Evolutionary conservation across 768 basidiomycete genomes (phyloP), one percentile per base, ranked within the genome.

Genomic region (Rhodotorula diobovata): DNA sequence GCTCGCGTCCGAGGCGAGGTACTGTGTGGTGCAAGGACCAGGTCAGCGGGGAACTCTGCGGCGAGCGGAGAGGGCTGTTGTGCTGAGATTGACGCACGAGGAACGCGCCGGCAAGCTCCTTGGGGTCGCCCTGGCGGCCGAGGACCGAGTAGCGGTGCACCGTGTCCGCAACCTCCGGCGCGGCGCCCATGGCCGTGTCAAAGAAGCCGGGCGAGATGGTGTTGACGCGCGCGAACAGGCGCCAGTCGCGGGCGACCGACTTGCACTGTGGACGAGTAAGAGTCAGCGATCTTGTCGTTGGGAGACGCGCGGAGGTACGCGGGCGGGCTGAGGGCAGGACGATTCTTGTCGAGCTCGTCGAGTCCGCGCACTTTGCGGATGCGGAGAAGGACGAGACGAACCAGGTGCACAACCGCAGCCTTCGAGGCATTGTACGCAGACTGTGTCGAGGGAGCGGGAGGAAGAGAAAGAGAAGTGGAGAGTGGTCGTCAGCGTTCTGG

Each of bases 201-300:
- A 69, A 63, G 68, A 69, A 69, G 45, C 72, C 73, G 30, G 73
- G 76, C 15, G 71, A 67, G 62, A 77, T 63, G 30, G 67, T 78
- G 70, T 71, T 71, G 54, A 62, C 59, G 18, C 70, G 70, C 15
- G 70, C 64, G 11, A 65, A 65, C 16, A 16, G 6, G 45, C 80
- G 79, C 78, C 80, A 80, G 67, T 82, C 81, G 45, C 76, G 76
- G 0, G 81, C 81, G 60, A 80, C 76, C 35, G 73, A 78, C 57
- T 76, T 74, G 37, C 78, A 79, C 69, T n/a, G n/a, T n/a, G n/a
- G n/a, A n/a, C n/a, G n/a, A n/a, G n/a, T n/a, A n/a, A n/a, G n/a
- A n/a, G n/a, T n/a, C n/a, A n/a, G n/a, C n/a, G n/a, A n/a, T n/a
- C n/a, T n/a, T n/a, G n/a, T n/a, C n/a, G n/a, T n/a, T n/a, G n/a